phyloP scores from a whole-genome alignment of 2,329 filamentous ascomycete genomes.

The Rachicladosporium sp. region DNA sequence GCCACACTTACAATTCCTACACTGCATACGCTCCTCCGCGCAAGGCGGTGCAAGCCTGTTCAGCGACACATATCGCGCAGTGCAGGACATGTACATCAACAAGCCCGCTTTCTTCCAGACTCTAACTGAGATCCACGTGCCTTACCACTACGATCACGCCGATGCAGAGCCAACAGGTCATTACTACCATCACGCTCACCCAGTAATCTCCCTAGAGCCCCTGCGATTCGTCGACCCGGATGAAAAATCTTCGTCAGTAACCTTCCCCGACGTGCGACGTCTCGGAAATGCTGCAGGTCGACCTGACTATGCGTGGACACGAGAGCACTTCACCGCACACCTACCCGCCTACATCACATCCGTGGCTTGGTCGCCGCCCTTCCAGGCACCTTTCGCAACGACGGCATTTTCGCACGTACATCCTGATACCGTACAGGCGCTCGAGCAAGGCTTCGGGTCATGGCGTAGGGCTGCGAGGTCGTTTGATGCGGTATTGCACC shows the following conservation, averaged over 20 bases:
- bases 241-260: neutral
- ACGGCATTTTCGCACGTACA: neutral
- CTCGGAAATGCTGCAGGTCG: neutral
- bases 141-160: conserved; percentile 37
- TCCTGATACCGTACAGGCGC: neutral
- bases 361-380: conserved; percentile 26
- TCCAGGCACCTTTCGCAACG: conserved; percentile 19
- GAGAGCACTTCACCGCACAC: neutral
- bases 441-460: conserved; percentile 9
- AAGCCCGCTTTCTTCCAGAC: conserved; percentile 7
- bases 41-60: conserved; percentile 78
- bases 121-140: conserved; percentile 6
- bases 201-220: conserved; percentile 13
- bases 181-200: conserved; percentile 17
- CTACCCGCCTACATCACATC: conserved; percentile 14
- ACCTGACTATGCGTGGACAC: neutral
- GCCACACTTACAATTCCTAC: conserved; percentile 74
- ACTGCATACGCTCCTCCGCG: conserved; percentile 73
- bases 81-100: conserved; percentile 20
- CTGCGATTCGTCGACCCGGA: neutral
- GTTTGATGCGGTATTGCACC: conserved; percentile 51
- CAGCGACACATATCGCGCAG: conserved; percentile 59
- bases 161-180: conserved; percentile 32
- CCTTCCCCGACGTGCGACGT: neutral
- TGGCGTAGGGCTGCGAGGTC: conserved; percentile 40